Evolutionary conservation across 257 asterid genomes (phyloP).

Genomic region (Fraxinus americana): DNA sequence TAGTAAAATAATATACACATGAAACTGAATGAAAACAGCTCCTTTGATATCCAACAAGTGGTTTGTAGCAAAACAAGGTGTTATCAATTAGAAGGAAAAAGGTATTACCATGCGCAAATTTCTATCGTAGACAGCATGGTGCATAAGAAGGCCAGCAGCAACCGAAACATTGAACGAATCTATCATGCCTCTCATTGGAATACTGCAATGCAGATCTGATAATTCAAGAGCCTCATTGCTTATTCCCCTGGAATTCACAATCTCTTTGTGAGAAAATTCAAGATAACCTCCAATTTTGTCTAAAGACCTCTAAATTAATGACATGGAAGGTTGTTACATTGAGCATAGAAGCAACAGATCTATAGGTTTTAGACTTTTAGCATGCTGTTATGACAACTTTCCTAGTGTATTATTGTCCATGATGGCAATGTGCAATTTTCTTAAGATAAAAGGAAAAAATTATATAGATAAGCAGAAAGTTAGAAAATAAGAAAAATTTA

Average conservation of each 20-base stretch:
- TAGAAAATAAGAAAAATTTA: slow-evolving; percentile 25
- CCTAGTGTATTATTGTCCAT: background rate
- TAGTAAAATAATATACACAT: background rate
- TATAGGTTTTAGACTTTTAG: background rate
- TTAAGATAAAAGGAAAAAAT: background rate
- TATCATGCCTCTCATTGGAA: slow-evolving; percentile 98
- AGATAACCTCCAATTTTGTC: background rate
- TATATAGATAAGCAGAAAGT: slow-evolving; percentile 12
- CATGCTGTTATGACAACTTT: background rate
- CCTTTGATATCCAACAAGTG: background rate
- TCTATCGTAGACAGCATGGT: slow-evolving; percentile 84
- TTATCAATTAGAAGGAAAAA: background rate
- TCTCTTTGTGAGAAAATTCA: slow-evolving; percentile 20
- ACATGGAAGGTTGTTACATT: background rate
- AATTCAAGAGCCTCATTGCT: slow-evolving; percentile 77
- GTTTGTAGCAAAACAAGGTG: background rate
- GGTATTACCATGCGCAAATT: slow-evolving; percentile 69
- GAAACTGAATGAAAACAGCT: background rate
- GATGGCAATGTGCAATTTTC: background rate
- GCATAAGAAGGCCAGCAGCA: slow-evolving; percentile 97
- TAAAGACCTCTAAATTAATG: background rate
- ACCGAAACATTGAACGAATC: slow-evolving; percentile 96
- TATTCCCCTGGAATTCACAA: slow-evolving; percentile 71
- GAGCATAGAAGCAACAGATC: background rate
- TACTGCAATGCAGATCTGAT: slow-evolving; percentile 84